These are phyloP conservation scores for Blastocrithidia nonstop DNA, from an alignment of 208 protist genomes.

Conservation along the genomic window DNA sequence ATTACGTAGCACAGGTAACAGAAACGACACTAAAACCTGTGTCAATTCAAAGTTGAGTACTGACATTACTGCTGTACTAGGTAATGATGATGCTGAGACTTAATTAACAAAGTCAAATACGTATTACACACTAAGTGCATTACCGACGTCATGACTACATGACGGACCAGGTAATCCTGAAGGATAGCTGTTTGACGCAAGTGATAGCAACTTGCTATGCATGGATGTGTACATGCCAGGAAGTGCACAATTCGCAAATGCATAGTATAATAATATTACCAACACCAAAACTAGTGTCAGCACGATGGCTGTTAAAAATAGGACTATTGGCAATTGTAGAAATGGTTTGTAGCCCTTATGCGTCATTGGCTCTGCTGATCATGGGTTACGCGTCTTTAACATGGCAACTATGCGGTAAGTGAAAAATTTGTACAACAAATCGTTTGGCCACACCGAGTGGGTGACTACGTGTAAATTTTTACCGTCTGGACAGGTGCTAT, in stretches of 20 bases:
- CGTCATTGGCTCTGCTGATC: constrained; percentile 73
- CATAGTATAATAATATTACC: too few species aligned
- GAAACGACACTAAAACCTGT: constrained; percentile 24
- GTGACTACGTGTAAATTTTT: constrained; percentile 71
- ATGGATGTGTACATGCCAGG: constrained; percentile 50
- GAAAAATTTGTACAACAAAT: constrained; percentile 59
- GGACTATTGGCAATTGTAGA: too few species aligned
- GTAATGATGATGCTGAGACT: too few species aligned
- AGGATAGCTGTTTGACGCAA: constrained; percentile 57
- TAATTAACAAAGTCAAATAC: too few species aligned
- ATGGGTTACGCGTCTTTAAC: constrained; percentile 77
- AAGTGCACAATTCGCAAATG: too few species aligned
- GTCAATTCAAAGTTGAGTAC: background rate
- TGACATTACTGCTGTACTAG: too few species aligned
- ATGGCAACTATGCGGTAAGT: constrained; percentile 25
- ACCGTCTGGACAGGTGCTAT: constrained; percentile 24
- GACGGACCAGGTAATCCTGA: constrained; percentile 22
- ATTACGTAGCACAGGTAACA: constrained; percentile 32
- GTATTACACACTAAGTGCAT: too few species aligned
- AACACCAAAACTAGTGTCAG: too few species aligned
- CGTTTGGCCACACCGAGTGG: constrained; percentile 78
- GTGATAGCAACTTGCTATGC: constrained; percentile 72
- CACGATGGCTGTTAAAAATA: too few species aligned
- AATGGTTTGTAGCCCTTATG: constrained; percentile 5
- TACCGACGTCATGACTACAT: too few species aligned